Evolutionary conservation across 768 basidiomycete species (phyloP), one percentile per base, ranked within the genome.

Genomic region (Clitopilus hobsonii): DNA sequence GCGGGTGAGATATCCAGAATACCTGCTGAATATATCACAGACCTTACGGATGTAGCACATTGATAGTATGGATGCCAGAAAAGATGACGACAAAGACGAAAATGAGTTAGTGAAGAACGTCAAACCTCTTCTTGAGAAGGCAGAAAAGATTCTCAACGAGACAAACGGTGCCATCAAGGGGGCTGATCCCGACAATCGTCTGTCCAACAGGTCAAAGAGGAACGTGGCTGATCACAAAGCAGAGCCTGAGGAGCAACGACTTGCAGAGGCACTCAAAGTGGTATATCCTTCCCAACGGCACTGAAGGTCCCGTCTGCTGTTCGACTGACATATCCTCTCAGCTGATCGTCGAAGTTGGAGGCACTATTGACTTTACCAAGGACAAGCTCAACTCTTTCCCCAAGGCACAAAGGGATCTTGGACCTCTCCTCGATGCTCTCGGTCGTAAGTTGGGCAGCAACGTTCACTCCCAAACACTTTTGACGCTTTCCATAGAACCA

Each of bases 261-360:
- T 74, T 41, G 71, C 71, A 1, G 71, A 73, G 48, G 69, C 70
- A 5, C 55, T 74, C 54, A 73, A 71, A 64, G 60, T 67, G n/a
- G 71, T 72, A 58, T 38, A 67, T 51, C 14, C 20, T 28, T n/a
- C 20, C 5, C 24, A 4, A 30, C n/a, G 3, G 32, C 32, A 36
- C 32, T 36, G 32, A 36, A 11, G n/a, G n/a, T n/a, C n/a, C n/a
- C n/a, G n/a, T n/a, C n/a, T n/a, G n/a, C n/a, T n/a, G n/a, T n/a
- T n/a, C n/a, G n/a, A n/a, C 8, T 36, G 32, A 36, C 32, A 14
- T 10, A 36, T 36, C 10, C 18, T 10, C 28, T 7, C 49, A 73
- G 73, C 55, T 73, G 51, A 50, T 71, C 36, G 63, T 72, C 54
- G 69, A 71, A 52, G 71, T 74, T 16, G 67, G 67, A 26, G 72